A percentile compares a stretch with the other conserved stretches of the same genome.
Evolutionary conservation across 345 rosid genomes (phyloP).

Genomic region (Gynandropsis gynandra): DNA sequence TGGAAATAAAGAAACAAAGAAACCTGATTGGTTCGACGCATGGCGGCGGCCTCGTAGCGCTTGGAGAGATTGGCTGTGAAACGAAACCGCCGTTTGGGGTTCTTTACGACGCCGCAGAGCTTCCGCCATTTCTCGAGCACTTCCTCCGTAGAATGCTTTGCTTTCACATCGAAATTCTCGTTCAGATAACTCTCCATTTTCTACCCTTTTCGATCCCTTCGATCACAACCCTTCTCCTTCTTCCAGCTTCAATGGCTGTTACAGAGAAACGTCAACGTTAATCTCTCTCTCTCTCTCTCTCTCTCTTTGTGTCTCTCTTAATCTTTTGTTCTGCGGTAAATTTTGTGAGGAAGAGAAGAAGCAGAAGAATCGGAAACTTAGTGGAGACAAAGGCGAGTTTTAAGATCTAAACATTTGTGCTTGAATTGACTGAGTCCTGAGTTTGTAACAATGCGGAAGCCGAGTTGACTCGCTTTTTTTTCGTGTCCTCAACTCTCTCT

Average conservation of each 20-base stretch:
- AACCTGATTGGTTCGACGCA: conserved; percentile 82
- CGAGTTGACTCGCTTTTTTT: conserved; percentile 27
- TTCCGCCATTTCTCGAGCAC: conserved; percentile 64
- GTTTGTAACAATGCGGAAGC: conserved; percentile 15
- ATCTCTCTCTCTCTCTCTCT: not conserved
- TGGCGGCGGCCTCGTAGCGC: conserved; percentile 79
- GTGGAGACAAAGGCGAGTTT: conserved; percentile 16
- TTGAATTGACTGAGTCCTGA: conserved; percentile 23
- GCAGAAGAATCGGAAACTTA: conserved; percentile 27
- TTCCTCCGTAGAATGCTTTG: conserved; percentile 65
- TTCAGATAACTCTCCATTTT: conserved; percentile 60
- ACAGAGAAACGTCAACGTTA: not conserved
- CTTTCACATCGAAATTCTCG: conserved; percentile 56
- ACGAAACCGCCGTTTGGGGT: conserved; percentile 79
- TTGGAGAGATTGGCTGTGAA: conserved; percentile 85
- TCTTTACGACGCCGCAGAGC: conserved; percentile 68
- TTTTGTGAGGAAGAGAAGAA: conserved; percentile 14
- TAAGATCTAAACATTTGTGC: conserved; percentile 17
- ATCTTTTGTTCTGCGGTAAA: conserved; percentile 12
- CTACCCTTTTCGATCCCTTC: not conserved
- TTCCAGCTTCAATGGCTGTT: conserved; percentile 4
- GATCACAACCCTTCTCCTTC: conserved; percentile 1
- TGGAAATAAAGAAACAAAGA: not conserved
- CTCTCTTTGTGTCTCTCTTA: not conserved
- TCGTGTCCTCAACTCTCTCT: conserved; percentile 19